A percentile compares a stretch with the other conserved stretches of the same genome.
Evolutionary conservation across 1,284 basidiomycete genomes (phyloP).

Genomic region (Uromyces viciae-fabae): DNA sequence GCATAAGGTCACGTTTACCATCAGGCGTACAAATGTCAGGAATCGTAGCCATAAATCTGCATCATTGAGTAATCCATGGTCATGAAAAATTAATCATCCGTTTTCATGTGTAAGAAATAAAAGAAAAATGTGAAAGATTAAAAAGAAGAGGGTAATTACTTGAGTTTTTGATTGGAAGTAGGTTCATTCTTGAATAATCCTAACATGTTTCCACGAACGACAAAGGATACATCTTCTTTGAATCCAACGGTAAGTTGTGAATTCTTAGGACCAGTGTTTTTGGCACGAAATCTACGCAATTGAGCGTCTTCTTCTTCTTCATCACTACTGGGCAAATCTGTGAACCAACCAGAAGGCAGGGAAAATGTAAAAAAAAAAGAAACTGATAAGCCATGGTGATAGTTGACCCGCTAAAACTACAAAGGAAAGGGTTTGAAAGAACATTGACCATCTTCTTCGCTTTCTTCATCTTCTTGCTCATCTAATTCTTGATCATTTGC

Average conservation of each 20-base stretch:
- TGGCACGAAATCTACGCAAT: constrained; percentile 16
- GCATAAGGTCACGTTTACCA: constrained; percentile 73
- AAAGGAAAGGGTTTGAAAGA: not conserved
- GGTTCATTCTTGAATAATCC: constrained; percentile 88
- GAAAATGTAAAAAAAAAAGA: not conserved
- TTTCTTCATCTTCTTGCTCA: constrained; percentile 51
- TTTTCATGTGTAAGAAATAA: no score
- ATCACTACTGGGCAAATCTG: not conserved
- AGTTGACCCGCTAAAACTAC: not conserved
- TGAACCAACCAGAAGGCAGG: no score
- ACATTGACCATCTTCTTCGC: constrained; percentile 12
- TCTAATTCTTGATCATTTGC: constrained; percentile 53
- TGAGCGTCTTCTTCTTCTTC: constrained; percentile 26
- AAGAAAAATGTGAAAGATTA: not conserved
- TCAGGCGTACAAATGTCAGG: constrained; percentile 68
- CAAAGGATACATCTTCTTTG: constrained; percentile 92
- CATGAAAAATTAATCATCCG: no score
- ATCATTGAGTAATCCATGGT: not conserved
- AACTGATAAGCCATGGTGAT: not conserved
- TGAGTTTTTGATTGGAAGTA: constrained; percentile 57
- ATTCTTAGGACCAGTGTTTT: constrained; percentile 62
- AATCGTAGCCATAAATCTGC: constrained; percentile 25
- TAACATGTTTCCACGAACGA: constrained; percentile 90
- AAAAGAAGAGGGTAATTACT: not conserved
- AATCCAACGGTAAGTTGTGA: constrained; percentile 90